Conservation (phyloP, 345 rosid genomes). For the Citrus unshiu region DNA sequence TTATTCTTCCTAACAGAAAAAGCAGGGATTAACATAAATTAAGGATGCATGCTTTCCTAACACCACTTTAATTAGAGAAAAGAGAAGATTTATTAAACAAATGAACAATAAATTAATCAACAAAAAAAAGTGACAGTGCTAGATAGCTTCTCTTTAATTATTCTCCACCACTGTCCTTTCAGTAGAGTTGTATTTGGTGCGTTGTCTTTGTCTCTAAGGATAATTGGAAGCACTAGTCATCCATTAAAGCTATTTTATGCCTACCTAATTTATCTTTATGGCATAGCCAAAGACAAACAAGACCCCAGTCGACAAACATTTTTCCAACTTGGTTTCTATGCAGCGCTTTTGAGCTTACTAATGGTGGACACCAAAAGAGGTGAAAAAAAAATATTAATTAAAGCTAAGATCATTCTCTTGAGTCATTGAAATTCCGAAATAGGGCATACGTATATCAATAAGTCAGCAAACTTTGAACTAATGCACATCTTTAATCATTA, state of each 20-base stretch:
- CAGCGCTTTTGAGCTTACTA: not conserved
- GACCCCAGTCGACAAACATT: slow-evolving; percentile 10
- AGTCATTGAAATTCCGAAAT: not conserved
- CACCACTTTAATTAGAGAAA: slow-evolving; percentile 7
- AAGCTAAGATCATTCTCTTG: not conserved
- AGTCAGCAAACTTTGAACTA: not conserved
- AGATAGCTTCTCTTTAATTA: slow-evolving; percentile 26
- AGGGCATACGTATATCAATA: not conserved
- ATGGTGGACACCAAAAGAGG: not conserved
- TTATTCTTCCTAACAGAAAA: not conserved
- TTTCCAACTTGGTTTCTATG: not conserved
- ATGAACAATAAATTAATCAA: not conserved
- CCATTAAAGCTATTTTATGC: slow-evolving; percentile 28
- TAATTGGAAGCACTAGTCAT: slow-evolving; percentile 41
- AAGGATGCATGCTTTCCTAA: slow-evolving; percentile 15
- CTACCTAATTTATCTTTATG: slow-evolving; percentile 32
- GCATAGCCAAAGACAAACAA: slow-evolving; percentile 9
- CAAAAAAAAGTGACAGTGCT: slow-evolving; percentile 7
- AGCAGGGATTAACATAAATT: slow-evolving; percentile 7
- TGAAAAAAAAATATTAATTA: not conserved
- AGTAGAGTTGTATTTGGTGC: slow-evolving; percentile 36
- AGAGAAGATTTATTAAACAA: not conserved
- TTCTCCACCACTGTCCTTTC: slow-evolving; percentile 47
- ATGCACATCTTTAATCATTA: not conserved
- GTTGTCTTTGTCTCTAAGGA: slow-evolving; percentile 43